Evolutionary conservation across 371 early-diverging fungal species (phyloP), one percentile per base, ranked within the genome.

Genomic region (Rhizopus arrhizus): DNA sequence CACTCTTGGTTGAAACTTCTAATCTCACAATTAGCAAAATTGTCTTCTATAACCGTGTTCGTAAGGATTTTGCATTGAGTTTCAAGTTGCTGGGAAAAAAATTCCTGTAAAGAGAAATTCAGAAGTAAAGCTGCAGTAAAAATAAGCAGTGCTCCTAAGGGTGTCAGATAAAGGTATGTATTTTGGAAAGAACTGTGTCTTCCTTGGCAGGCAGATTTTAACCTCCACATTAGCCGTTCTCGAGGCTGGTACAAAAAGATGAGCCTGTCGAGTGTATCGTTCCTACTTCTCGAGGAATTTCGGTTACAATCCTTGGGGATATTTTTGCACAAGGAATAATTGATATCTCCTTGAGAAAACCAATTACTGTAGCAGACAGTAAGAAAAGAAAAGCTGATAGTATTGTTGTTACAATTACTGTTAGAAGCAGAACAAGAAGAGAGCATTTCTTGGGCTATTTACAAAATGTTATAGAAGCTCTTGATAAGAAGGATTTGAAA

Each of bases 381-480:
- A 22, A 22, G 22, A 22, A 22, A 22, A 22, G 22, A 22, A 22
- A 13, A 15, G 15, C n/a, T 9, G 55, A 43, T 54, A 32, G 43
- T 54, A 54, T 9, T 13, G 53, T 35, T 35, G 53, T 56, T 46
- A 56, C 45, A 56, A 56, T 22, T 34, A 55, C 40, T 28, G 45
- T 32, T 31, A 55, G 33, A 50, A 42, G 42, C 11, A 53, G 53
- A 46, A 59, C 34, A 29, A 41, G 53, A 32, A 41, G 49, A n/a
- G 61, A 61, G 50, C 55, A 61, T 32, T 54, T 53, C 48, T 22
- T 55, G 40, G 13, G n/a, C 13, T 48, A 49, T 29, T 22, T 61
- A 13, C 28, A 28, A 3, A 47, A 36, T 31, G 53, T 35, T 33
- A 59, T 53, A 53, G 35, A 59, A 53, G 36, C 43, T 38, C 47